phyloP scores from a whole-genome alignment of 176 grass and related monocot genomes.

The Zoysia pacifica region DNA sequence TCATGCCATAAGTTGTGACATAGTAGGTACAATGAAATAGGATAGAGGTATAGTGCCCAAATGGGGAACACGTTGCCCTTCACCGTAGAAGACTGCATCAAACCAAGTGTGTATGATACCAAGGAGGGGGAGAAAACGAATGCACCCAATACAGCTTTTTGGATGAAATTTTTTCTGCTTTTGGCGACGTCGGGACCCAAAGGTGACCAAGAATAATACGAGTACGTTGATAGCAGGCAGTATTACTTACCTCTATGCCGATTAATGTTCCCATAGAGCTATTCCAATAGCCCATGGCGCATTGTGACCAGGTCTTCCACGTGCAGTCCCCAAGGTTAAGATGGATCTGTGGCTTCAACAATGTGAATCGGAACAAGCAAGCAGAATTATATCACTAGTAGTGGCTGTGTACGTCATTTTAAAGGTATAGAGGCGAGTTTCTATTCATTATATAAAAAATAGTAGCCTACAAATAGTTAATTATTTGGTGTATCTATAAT shows the following conservation, averaged over 20 bases:
- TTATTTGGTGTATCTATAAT: no score
- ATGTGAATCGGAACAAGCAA: no score
- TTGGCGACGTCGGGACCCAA: constrained; percentile 6
- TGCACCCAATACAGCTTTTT: not conserved
- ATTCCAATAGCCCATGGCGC: not conserved
- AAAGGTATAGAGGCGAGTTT: no score
- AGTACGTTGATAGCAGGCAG: not conserved
- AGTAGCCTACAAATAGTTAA: no score
- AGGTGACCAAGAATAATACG: not conserved
- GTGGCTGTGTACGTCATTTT: no score
- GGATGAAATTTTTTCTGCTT: not conserved
- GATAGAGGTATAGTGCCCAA: not conserved
- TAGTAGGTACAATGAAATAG: no score
- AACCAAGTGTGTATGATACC: constrained; percentile 11
- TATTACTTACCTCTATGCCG: not conserved
- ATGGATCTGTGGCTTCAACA: no score
- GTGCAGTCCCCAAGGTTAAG: not conserved
- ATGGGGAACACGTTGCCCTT: not conserved
- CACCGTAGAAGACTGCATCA: not conserved
- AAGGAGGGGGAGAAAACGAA: not conserved
- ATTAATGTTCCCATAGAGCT: not conserved
- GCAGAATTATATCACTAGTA: no score
- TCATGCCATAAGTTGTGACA: no score
- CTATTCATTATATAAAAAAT: no score
- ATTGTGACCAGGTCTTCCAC: not conserved